These are phyloP conservation scores for Tilletia indica DNA, from an alignment of 1,284 basidiomycete species.

Conservation along the genomic window DNA sequence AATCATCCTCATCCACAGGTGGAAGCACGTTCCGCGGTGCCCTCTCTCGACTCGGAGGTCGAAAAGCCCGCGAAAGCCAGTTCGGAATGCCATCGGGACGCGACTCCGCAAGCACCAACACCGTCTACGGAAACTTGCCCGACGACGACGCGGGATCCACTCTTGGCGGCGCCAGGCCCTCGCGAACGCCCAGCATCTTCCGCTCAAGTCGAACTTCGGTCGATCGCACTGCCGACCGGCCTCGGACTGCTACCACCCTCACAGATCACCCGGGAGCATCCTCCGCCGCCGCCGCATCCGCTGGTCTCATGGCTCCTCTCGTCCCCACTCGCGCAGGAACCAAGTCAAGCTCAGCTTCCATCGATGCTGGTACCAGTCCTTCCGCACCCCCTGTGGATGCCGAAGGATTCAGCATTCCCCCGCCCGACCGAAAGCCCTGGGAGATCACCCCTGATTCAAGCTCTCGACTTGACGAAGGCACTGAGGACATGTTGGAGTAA, in stretches of 20 bases:
- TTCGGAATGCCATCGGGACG: not conserved
- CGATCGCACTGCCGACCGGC: constrained; percentile 20
- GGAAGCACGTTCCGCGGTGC: constrained; percentile 19
- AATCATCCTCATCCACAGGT: not conserved
- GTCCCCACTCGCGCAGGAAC: constrained; percentile 28
- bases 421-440: constrained; percentile 60
- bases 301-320: constrained; percentile 43
- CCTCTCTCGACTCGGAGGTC: constrained; percentile 15
- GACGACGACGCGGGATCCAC: constrained; percentile 24
- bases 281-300: constrained; percentile 18
- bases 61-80: not conserved
- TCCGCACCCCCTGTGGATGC: constrained; percentile 57
- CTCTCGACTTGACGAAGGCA: not conserved
- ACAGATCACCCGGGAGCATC: not conserved
- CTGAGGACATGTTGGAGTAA: constrained; percentile 14
- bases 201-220: constrained; percentile 17
- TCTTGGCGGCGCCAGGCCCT: not conserved
- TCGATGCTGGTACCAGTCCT: not conserved
- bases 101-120: constrained; percentile 30
- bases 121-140: constrained; percentile 36
- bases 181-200: constrained; percentile 7
- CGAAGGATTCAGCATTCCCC: constrained; percentile 62
- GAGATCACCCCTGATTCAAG: constrained; percentile 29
- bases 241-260: constrained; percentile 22
- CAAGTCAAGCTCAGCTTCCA: constrained; percentile 1